A percentile compares a stretch with the other conserved stretches of the same genome.
Evolutionary conservation across 257 asterid species (phyloP).

Genomic region (Nicotiana knightiana): DNA sequence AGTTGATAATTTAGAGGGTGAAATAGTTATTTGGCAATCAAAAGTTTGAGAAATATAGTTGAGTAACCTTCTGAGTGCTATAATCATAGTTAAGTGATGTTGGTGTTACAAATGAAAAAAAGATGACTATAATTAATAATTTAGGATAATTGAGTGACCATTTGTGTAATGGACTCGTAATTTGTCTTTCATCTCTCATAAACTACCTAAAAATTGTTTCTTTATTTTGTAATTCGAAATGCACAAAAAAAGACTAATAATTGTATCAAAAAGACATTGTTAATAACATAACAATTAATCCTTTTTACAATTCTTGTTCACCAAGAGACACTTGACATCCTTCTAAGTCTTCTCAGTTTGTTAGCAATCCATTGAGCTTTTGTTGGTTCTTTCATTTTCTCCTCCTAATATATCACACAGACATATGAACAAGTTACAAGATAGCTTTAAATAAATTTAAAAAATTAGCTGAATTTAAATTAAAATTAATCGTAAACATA

Average conservation of each 20-base stretch:
- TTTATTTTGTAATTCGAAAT: neutral
- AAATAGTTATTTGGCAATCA: too few species aligned
- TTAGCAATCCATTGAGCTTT: neutral
- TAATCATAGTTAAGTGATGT: too few species aligned
- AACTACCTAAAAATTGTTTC: too few species aligned
- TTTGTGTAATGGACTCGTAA: too few species aligned
- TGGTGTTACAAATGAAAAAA: too few species aligned
- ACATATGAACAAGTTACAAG: neutral
- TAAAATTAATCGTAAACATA: neutral
- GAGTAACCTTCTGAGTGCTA: too few species aligned
- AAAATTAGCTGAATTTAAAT: too few species aligned
- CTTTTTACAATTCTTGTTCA: neutral
- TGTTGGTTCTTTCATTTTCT: neutral
- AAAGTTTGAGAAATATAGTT: too few species aligned
- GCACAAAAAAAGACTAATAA: neutral
- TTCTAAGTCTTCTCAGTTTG: neutral
- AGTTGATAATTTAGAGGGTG: too few species aligned
- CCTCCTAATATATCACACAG: neutral
- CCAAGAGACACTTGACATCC: neutral
- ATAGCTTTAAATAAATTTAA: neutral
- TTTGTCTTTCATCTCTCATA: too few species aligned
- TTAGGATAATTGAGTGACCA: too few species aligned
- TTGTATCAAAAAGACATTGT: neutral
- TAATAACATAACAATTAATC: neutral
- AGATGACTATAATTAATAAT: too few species aligned